Percentiles rank a stretch among this genome's conserved stretches.
phyloP scores from a whole-genome alignment of 2,329 filamentous ascomycete species.

The Alternaria novae-zelandiae region DNA sequence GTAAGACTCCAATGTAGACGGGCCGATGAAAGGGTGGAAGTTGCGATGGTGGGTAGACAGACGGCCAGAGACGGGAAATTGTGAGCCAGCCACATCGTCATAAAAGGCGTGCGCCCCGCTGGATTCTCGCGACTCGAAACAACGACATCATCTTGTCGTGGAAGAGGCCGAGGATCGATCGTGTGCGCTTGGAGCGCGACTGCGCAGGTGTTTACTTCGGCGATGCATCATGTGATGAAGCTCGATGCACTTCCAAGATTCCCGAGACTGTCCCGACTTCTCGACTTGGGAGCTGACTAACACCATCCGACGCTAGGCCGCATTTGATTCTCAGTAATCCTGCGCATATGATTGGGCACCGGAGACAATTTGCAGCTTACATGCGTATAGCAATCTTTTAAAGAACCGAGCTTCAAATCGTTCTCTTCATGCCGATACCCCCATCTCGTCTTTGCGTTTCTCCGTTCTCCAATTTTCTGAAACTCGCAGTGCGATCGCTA shows the following conservation, averaged over 20 bases:
- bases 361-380: constrained; percentile 10
- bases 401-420: background rate
- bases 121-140: background rate
- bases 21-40: background rate
- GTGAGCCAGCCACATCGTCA: background rate
- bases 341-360: constrained; percentile 11
- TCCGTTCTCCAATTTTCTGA: background rate
- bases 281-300: background rate
- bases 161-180: background rate
- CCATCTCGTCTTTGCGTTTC: background rate
- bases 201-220: background rate
- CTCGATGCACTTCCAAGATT: background rate
- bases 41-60: background rate
- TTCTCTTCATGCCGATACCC: background rate
- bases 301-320: background rate
- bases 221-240: background rate
- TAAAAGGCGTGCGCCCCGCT: background rate
- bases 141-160: background rate
- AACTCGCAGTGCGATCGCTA: background rate
- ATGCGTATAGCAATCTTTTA: background rate
- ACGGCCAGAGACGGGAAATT: background rate
- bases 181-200: background rate
- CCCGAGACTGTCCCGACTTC: background rate
- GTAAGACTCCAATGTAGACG: background rate
- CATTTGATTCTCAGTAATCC: constrained; percentile 15